Evolutionary conservation across 2,329 filamentous ascomycete species (phyloP), one percentile per base, ranked within the genome.

Genomic region (Plenodomus lindquistii): DNA sequence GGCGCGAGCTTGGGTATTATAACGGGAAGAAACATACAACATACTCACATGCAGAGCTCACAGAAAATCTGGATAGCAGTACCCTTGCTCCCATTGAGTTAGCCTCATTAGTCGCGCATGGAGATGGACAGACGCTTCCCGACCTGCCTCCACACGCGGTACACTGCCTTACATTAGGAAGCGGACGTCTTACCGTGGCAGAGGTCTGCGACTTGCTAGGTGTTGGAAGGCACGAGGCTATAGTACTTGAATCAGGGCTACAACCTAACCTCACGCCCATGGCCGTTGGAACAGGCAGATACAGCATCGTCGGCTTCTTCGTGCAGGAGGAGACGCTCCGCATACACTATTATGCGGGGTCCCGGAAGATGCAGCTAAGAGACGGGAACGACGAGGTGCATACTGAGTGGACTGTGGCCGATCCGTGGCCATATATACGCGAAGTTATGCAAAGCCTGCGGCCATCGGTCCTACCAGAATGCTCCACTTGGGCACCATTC

Each of bases 251-350:
- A 56, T 83, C 80, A 34, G 75, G 73, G 20, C 62, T 69, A 44
- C 78, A 74, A 16, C 48, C 60, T 4, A 67, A 73, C 13, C 64
- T 72, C 9, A 52, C 66, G 3, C 76, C 75, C 1, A 64, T 77
- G 40, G 71, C 73, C 13, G 65, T 73, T 1, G 76, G 78, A 24
- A 79, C 79, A 2, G 87, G 87, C 2, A 77, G 84, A 39, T 89
- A 84, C 66, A 92, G 87, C 65, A 89, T 95, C 55, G 80, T 95
- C 43, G 89, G 85, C 0, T 73, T 91, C 0, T 79, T 85, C 9
- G 79, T 87, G 9, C 65, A 65, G 1, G 77, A 79, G 15, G 71
- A 81, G 27, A 80, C 84, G 0, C 49, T 70, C 15, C 60, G 71
- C 15, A 37, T 74, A 17, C 66, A 73, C 34, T 73, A 73, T 50